A percentile compares a stretch with the other conserved stretches of the same genome.
These are phyloP conservation scores for Entomortierella lignicola DNA, from an alignment of 192 early-diverging fungal genomes.

Conservation along the genomic window DNA sequence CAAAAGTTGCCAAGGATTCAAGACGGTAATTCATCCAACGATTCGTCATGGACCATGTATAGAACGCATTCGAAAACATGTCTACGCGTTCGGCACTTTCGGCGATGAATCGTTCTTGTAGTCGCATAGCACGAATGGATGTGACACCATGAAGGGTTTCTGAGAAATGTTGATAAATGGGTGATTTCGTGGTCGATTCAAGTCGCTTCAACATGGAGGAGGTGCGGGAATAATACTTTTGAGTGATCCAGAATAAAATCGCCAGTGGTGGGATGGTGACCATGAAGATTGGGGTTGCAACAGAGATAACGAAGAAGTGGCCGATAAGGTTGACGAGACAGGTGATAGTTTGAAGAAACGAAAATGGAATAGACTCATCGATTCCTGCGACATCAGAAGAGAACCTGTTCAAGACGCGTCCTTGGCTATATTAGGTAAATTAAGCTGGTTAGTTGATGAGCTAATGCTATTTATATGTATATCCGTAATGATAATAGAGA, in stretches of 20 bases:
- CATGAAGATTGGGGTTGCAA: constrained; percentile 55
- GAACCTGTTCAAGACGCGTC: constrained; percentile 81
- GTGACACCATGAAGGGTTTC: constrained; percentile 80
- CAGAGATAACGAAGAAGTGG: constrained; percentile 67
- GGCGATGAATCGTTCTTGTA: constrained; percentile 65
- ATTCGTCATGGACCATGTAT: constrained; percentile 69
- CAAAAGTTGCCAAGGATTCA: constrained; percentile 59
- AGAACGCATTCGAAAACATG: background rate
- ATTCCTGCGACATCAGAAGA: constrained; percentile 85
- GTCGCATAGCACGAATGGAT: constrained; percentile 78
- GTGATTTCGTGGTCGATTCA: constrained; percentile 70
- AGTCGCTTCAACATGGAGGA: constrained; percentile 90
- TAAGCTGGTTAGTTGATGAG: too few relatives aligned
- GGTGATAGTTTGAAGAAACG: constrained; percentile 59
- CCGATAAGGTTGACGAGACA: constrained; percentile 58
- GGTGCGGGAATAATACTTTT: constrained; percentile 71
- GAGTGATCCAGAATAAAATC: constrained; percentile 65
- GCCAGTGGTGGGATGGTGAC: constrained; percentile 25
- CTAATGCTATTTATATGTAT: too few relatives aligned
- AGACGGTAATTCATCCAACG: constrained; percentile 82
- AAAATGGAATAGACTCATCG: constrained; percentile 69
- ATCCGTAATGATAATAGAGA: background rate
- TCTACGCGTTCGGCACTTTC: constrained; percentile 48
- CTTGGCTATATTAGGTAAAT: constrained; percentile 8
- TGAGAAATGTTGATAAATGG: constrained; percentile 82